These are phyloP conservation scores for Fusarium chlamydosporum DNA, from an alignment of 2,329 filamentous ascomycete species.

Conservation along the genomic window DNA sequence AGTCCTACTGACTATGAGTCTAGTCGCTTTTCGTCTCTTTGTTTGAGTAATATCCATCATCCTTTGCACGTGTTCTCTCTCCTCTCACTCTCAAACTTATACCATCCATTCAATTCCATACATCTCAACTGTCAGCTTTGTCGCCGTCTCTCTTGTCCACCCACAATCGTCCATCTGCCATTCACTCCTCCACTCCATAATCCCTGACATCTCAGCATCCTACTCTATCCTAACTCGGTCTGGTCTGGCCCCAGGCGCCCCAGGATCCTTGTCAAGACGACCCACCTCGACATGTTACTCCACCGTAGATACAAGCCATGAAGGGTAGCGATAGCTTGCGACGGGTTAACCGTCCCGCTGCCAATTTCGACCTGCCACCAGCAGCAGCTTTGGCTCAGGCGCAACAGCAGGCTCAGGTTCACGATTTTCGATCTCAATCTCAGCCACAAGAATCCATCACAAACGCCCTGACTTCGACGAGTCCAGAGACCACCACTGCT, in stretches of 20 bases:
- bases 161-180: conserved; percentile 15
- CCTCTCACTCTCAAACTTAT: conserved; percentile 6
- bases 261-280: conserved; percentile 42
- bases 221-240: conserved; percentile 22
- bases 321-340: conserved; percentile 49
- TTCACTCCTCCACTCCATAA: conserved; percentile 28
- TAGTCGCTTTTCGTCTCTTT: conserved; percentile 12
- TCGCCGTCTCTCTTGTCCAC: not conserved
- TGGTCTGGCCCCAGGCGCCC: conserved; percentile 27
- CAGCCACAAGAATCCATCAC: conserved; percentile 31
- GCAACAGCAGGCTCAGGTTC: conserved; percentile 27
- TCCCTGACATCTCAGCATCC: conserved; percentile 36
- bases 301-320: conserved; percentile 48
- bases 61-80: conserved; percentile 28
- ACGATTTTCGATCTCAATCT: conserved; percentile 34
- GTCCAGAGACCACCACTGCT: conserved; percentile 22
- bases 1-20: not conserved
- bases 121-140: conserved; percentile 17
- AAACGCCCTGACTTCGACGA: conserved; percentile 7
- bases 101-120: conserved; percentile 6
- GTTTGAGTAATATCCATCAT: conserved; percentile 4
- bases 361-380: conserved; percentile 48
- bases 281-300: conserved; percentile 51
- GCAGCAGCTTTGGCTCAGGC: conserved; percentile 34
- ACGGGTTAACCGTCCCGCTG: conserved; percentile 44